Percentiles rank a stretch among this genome's conserved stretches.
These are phyloP conservation scores for Ceratocystis huliohia DNA, from an alignment of 2,329 filamentous ascomycete genomes.

Conservation along the genomic window DNA sequence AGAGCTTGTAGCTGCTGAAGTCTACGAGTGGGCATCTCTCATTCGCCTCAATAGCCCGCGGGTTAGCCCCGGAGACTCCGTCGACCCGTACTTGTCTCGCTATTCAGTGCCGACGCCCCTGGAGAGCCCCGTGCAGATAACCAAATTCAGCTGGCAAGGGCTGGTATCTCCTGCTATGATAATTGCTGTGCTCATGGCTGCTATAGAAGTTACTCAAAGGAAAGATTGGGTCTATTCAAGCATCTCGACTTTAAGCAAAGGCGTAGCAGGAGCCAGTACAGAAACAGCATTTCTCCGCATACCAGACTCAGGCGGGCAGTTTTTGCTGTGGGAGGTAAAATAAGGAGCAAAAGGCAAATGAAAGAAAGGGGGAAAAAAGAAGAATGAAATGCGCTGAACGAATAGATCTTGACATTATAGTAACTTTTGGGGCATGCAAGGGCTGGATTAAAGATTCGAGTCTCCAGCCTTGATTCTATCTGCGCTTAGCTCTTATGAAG, in stretches of 20 bases:
- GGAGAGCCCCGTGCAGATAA: conserved; percentile 29
- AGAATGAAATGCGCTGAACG: neutral
- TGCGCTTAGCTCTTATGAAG: neutral
- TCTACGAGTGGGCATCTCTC: conserved; percentile 68
- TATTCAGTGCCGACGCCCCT: conserved; percentile 33
- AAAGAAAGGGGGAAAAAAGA: neutral
- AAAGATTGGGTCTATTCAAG: conserved; percentile 25
- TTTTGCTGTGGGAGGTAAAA: conserved; percentile 46
- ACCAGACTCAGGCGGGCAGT: conserved; percentile 35
- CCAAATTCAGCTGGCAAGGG: conserved; percentile 46
- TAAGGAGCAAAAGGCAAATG: conserved; percentile 23
- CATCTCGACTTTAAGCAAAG: conserved; percentile 39
- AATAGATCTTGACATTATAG: neutral
- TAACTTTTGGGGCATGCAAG: neutral
- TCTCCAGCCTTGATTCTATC: neutral
- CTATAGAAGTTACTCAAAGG: neutral
- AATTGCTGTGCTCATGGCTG: conserved; percentile 22
- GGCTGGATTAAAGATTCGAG: neutral
- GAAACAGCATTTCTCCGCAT: conserved; percentile 45
- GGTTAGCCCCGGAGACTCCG: conserved; percentile 40
- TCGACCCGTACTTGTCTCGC: conserved; percentile 57
- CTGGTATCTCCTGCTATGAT: conserved; percentile 44
- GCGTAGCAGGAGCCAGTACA: conserved; percentile 31
- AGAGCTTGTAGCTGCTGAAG: conserved; percentile 38
- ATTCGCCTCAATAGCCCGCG: conserved; percentile 53